Evolutionary conservation across 2,329 filamentous ascomycete genomes (phyloP).

Genomic region (Sporothrix mexicana): DNA sequence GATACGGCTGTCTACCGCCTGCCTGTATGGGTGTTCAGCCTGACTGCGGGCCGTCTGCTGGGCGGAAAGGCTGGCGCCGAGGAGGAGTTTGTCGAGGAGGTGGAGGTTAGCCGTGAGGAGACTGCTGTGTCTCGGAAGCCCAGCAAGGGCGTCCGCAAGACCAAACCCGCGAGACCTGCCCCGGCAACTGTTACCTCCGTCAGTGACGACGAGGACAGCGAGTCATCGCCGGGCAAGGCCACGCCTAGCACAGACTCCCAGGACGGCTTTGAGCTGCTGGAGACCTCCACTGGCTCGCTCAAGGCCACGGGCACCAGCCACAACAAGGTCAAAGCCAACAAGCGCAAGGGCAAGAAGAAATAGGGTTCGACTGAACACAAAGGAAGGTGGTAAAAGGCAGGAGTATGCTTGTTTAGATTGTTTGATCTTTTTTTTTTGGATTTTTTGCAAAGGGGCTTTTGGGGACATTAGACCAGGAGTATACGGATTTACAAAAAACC

Average conservation of each 20-base stretch:
- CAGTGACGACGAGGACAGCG: constrained; percentile 50
- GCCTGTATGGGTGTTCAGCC: constrained; percentile 73
- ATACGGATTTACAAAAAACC: neutral
- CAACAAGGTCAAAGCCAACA: constrained; percentile 53
- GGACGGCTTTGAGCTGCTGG: constrained; percentile 66
- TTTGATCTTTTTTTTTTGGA: neutral
- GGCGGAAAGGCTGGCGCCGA: constrained; percentile 46
- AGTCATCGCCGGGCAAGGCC: constrained; percentile 57
- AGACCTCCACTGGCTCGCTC: constrained; percentile 64
- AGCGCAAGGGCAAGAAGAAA: constrained; percentile 62
- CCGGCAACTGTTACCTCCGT: constrained; percentile 32
- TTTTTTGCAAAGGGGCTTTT: neutral
- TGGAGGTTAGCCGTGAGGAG: constrained; percentile 46
- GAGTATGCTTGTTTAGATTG: constrained; percentile 16
- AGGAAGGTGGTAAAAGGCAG: neutral
- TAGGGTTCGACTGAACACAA: constrained; percentile 40
- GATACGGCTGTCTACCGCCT: constrained; percentile 84
- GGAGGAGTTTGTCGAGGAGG: constrained; percentile 47
- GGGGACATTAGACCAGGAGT: constrained; percentile 15
- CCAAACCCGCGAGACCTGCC: neutral
- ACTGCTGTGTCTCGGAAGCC: constrained; percentile 20
- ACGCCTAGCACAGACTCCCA: constrained; percentile 64
- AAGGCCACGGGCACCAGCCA: constrained; percentile 53
- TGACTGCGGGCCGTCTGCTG: constrained; percentile 59
- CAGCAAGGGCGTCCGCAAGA: constrained; percentile 1